Evolutionary conservation across 768 basidiomycete species (phyloP).

Genomic region (Trametes gibbosa): DNA sequence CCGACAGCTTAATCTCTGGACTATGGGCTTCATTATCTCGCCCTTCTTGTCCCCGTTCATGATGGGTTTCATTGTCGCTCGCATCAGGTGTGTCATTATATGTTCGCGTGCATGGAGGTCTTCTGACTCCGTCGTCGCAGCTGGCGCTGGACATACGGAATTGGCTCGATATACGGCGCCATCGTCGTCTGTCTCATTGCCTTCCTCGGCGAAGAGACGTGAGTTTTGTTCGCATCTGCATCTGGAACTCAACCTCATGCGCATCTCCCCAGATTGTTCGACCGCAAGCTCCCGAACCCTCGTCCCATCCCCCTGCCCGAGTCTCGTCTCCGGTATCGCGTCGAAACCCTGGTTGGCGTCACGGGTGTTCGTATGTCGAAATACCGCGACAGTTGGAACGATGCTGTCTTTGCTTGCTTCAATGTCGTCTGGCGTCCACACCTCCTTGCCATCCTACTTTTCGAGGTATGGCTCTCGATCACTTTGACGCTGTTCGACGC

Average conservation of each 20-base stretch:
- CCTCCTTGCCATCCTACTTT: conserved; percentile 46
- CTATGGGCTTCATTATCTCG: conserved; percentile 68
- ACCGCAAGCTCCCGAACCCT: conserved; percentile 46
- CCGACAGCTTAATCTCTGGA: conserved; percentile 62
- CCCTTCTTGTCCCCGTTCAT: conserved; percentile 64
- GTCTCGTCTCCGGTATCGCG: conserved; percentile 45
- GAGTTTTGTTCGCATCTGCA: conserved; percentile 16
- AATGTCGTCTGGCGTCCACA: conserved; percentile 65
- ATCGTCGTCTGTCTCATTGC: conserved; percentile 55
- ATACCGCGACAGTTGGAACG: conserved; percentile 50
- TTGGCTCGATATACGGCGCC: conserved; percentile 56
- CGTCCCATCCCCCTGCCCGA: conserved; percentile 44
- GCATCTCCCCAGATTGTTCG: conserved; percentile 49
- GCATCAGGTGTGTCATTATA: conserved; percentile 34
- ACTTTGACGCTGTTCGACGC: background rate
- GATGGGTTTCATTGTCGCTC: conserved; percentile 65
- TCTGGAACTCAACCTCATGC: background rate
- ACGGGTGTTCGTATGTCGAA: conserved; percentile 58
- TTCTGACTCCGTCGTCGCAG: conserved; percentile 20
- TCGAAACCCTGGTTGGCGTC: conserved; percentile 62
- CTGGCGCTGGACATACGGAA: conserved; percentile 69
- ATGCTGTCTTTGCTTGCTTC: conserved; percentile 44
- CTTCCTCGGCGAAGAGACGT: conserved; percentile 69
- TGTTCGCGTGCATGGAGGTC: background rate
- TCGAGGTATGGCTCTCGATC: conserved; percentile 40